Percentiles rank a stretch among this genome's conserved stretches.
These are phyloP conservation scores for Cladosporium halotolerans DNA, from an alignment of 2,329 filamentous ascomycete genomes.

Conservation along the genomic window DNA sequence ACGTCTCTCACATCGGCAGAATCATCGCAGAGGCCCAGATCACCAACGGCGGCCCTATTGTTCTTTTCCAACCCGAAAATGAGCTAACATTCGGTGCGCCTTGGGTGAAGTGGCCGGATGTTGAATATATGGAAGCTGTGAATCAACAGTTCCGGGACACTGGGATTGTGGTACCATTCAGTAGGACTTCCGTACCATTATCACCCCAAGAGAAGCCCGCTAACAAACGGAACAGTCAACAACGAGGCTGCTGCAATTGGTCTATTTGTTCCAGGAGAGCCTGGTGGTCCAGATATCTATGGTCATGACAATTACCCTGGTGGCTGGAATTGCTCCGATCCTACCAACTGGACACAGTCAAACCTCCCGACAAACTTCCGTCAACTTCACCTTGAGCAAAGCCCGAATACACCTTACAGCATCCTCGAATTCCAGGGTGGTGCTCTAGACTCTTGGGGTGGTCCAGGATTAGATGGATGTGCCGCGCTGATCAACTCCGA, in stretches of 20 bases:
- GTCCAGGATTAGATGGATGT: conserved; percentile 61
- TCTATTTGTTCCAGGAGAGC: conserved; percentile 57
- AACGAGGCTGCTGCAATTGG: conserved; percentile 61
- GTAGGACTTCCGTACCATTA: not conserved
- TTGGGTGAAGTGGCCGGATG: conserved; percentile 7
- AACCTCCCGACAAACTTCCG: conserved; percentile 53
- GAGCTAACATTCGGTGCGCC: conserved; percentile 53
- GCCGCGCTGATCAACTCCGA: conserved; percentile 60
- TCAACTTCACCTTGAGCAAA: conserved; percentile 51
- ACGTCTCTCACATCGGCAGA: conserved; percentile 55
- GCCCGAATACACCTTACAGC: conserved; percentile 60
- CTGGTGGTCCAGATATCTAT: conserved; percentile 54
- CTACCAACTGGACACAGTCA: conserved; percentile 53
- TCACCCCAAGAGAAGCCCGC: conserved; percentile 48
- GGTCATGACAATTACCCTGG: conserved; percentile 60
- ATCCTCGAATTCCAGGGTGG: conserved; percentile 49
- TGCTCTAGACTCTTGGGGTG: conserved; percentile 69
- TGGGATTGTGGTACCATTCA: conserved; percentile 64
- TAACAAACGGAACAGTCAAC: conserved; percentile 31
- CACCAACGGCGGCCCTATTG: conserved; percentile 73
- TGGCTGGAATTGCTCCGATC: conserved; percentile 50
- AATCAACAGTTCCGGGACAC: conserved; percentile 61
- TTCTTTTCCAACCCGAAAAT: conserved; percentile 75
- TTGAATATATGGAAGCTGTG: conserved; percentile 62
- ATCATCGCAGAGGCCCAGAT: conserved; percentile 72